phyloP scores from a whole-genome alignment of 352 stramenopile species.

The Elongisporangium prolatum region DNA sequence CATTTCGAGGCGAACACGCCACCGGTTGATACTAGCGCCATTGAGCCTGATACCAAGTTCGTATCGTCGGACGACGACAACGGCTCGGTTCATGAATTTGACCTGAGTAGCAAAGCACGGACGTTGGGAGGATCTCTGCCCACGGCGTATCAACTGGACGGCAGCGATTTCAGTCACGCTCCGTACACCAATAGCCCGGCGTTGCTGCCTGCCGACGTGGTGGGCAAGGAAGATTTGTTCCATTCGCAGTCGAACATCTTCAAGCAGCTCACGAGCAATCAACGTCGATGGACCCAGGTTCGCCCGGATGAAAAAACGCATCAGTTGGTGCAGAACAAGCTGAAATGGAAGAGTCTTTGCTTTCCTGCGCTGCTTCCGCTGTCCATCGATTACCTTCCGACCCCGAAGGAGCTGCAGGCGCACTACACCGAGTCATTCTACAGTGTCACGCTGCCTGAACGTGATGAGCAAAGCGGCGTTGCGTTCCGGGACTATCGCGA shows the following conservation, averaged over 20 bases:
- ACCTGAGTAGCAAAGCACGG: constrained; percentile 11
- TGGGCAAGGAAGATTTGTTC: constrained; percentile 65
- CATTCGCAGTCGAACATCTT: constrained; percentile 71
- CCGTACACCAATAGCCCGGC: constrained; percentile 58
- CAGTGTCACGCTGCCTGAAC: constrained; percentile 70
- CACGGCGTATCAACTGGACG: constrained; percentile 53
- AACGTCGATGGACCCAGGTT: constrained; percentile 96
- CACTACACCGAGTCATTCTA: constrained; percentile 88
- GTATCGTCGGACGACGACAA: constrained; percentile 29
- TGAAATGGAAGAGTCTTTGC: constrained; percentile 97
- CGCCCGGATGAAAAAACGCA: constrained; percentile 42
- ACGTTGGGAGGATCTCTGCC: constrained; percentile 56
- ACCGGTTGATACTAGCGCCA: constrained; percentile 9
- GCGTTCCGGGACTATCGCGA: constrained; percentile 74
- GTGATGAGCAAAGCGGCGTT: constrained; percentile 57
- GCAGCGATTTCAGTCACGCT: constrained; percentile 28
- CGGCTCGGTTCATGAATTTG: constrained; percentile 10
- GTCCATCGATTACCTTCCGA: constrained; percentile 88
- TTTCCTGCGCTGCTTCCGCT: constrained; percentile 94
- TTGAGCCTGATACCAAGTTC: constrained; percentile 21
- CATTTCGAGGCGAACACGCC: constrained; percentile 38
- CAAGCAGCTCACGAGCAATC: constrained; percentile 89
- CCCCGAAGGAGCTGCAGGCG: constrained; percentile 65
- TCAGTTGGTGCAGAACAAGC: constrained; percentile 73
- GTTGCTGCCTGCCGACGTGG: constrained; percentile 35